Evolutionary conservation across 2,329 filamentous ascomycete genomes (phyloP).

Genomic region (Lasiodiplodia gonubiensis): DNA sequence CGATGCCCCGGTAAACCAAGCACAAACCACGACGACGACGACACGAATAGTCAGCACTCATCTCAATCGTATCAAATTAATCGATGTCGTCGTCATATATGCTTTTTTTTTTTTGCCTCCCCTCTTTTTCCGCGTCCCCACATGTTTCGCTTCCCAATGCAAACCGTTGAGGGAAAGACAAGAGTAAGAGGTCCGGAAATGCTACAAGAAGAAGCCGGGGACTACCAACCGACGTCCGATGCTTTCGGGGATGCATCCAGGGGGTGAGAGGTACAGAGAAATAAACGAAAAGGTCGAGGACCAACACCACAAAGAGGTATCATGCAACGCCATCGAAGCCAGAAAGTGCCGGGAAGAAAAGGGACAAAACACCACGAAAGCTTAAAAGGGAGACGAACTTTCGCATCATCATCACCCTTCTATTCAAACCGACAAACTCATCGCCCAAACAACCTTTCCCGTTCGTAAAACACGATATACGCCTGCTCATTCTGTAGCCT

Average conservation of each 20-base stretch:
- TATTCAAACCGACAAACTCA: neutral
- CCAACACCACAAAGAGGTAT: conserved; percentile 25
- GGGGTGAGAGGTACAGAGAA: neutral
- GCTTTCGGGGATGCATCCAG: neutral
- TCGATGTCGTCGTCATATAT: neutral
- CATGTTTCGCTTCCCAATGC: neutral
- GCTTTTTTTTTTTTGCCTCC: neutral
- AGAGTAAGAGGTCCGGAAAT: neutral
- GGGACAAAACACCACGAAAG: neutral
- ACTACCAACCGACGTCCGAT: neutral
- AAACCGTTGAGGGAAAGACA: neutral
- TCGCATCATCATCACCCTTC: too few relatives aligned
- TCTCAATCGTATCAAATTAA: neutral
- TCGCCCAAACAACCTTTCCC: conserved; percentile 19
- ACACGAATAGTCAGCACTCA: neutral
- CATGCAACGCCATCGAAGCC: conserved; percentile 13
- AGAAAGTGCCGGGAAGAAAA: neutral
- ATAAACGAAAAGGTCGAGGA: neutral
- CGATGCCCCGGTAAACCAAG: neutral
- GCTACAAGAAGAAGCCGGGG: neutral
- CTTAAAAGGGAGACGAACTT: neutral
- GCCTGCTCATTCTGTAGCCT: conserved; percentile 67
- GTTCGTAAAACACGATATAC: conserved; percentile 69
- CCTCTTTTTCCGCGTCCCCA: neutral
- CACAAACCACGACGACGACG: neutral